These are phyloP conservation scores for Claviceps humidiphila DNA, from an alignment of 2,329 filamentous ascomycete genomes.

Conservation along the genomic window DNA sequence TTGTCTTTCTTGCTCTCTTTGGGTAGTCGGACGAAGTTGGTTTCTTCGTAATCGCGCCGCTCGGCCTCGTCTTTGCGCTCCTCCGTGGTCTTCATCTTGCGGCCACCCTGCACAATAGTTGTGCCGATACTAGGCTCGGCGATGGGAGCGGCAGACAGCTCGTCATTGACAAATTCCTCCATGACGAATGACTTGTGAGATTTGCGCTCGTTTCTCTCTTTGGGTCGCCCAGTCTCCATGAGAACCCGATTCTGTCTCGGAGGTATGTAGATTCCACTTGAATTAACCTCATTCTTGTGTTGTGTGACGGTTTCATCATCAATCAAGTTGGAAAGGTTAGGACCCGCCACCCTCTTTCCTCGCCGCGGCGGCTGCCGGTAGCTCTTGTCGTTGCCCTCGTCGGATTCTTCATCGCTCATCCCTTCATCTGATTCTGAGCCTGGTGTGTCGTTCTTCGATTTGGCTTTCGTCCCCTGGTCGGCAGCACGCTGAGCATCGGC, in stretches of 20 bases:
- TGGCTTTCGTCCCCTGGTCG: constrained; percentile 15
- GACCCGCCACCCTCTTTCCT: constrained; percentile 17
- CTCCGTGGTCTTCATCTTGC: constrained; percentile 62
- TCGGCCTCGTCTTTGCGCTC: constrained; percentile 70
- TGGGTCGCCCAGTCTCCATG: constrained; percentile 58
- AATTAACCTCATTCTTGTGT: constrained; percentile 19
- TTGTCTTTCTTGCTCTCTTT: constrained; percentile 78
- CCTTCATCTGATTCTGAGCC: constrained; percentile 17
- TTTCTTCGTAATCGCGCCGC: constrained; percentile 76
- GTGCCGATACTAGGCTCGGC: constrained; percentile 86
- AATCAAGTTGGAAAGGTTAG: constrained; percentile 19
- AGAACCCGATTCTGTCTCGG: constrained; percentile 77
- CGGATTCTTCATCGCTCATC: constrained; percentile 17
- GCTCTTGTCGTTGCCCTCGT: constrained; percentile 5
- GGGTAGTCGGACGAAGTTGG: constrained; percentile 78
- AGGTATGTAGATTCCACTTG: constrained; percentile 70
- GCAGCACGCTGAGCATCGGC: constrained; percentile 50
- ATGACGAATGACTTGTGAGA: constrained; percentile 68
- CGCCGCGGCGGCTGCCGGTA: constrained; percentile 1
- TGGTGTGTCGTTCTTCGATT: constrained; percentile 9
- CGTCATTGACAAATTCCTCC: constrained; percentile 80
- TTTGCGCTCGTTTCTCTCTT: constrained; percentile 45
- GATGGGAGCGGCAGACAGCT: constrained; percentile 68
- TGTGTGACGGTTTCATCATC: constrained; percentile 20
- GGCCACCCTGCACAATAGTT: constrained; percentile 68